Evolutionary conservation across 768 basidiomycete species (phyloP), one percentile per base, ranked within the genome.

Genomic region (Rhodotorula graminis): DNA sequence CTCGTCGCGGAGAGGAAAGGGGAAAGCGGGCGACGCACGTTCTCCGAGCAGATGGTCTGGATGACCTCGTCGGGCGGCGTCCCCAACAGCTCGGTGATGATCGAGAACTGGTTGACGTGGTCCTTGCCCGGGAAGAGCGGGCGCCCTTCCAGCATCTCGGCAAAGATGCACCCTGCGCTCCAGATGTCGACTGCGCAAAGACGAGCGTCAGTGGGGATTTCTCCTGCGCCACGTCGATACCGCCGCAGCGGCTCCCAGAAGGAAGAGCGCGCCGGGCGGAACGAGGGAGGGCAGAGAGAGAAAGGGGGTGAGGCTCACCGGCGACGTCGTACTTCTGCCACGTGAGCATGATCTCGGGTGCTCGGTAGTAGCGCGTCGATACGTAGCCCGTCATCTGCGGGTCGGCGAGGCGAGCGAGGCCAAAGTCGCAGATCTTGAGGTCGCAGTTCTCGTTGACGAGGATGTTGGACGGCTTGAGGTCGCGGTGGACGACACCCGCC

Each of bases 241-340:
- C n/a, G n/a, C n/a, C n/a, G n/a, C n/a, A n/a, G n/a, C n/a, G n/a
- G n/a, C n/a, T n/a, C n/a, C n/a, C n/a, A n/a, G n/a, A n/a, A n/a
- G n/a, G n/a, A 23, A 14, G 61, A 23, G 18, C n/a, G 50, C 40
- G 27, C 8, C 16, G 37, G 40, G n/a, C n/a, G n/a, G 37, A 7
- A 16, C 5, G n/a, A 14, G 25, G 12, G 37, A 40, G 33, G 27
- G 0, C 19, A 61, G 33, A 29, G 11, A 6, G 47, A 33, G 31
- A 62, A 33, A 25, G 25, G 23, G 49, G 21, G 6, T 12, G 4
- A 23, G 12, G 79, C 81, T 75, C 70, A 83, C 82, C 82, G 25
- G 95, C 96, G 68, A 97, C 94, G 81, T 98, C 95, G 83, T 99
- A 99, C 84, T 98, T 98, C 82, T 99, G 96, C 96, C 96, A 99